Evolutionary conservation across 208 protist species (phyloP).

Genomic region (Leishmania amazonensis): DNA sequence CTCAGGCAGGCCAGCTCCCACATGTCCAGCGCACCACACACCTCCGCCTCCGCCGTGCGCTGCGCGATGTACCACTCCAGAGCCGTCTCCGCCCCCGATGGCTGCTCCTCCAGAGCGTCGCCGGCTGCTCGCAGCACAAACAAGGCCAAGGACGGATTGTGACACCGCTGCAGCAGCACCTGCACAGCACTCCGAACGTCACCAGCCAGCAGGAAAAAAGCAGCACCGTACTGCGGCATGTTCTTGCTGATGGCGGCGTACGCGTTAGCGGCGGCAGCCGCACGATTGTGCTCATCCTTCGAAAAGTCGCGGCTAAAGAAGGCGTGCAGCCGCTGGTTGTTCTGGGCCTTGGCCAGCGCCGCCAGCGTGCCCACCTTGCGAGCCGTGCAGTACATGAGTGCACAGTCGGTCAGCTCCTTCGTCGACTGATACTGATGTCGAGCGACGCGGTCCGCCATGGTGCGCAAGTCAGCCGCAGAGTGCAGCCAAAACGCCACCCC

Average conservation of each 20-base stretch:
- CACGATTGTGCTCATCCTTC: constrained; percentile 54
- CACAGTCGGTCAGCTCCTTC: constrained; percentile 71
- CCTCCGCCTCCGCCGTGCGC: constrained; percentile 24
- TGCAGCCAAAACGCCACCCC: constrained; percentile 76
- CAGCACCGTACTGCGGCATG: constrained; percentile 82
- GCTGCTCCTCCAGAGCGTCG: constrained; percentile 1
- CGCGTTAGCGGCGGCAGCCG: constrained; percentile 90
- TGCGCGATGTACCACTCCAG: constrained; percentile 37
- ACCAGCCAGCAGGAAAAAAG: constrained; percentile 94
- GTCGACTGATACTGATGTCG: constrained; percentile 76
- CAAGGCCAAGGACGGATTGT: constrained; percentile 67
- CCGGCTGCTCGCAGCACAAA: constrained; percentile 71
- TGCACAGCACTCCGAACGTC: constrained; percentile 84
- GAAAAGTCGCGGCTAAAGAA: constrained; percentile 93
- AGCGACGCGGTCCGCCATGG: constrained; percentile 75
- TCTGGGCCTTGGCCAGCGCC: constrained; percentile 89
- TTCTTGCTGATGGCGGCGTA: constrained; percentile 91
- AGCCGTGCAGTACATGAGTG: constrained; percentile 91
- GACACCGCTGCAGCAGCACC: constrained; percentile 81
- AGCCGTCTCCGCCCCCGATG: constrained; percentile 9
- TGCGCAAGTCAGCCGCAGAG: constrained; percentile 54
- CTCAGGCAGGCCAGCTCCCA: constrained; percentile 67
- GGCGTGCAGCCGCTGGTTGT: constrained; percentile 72
- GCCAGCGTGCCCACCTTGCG: constrained; percentile 84
- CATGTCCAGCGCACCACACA: constrained; percentile 44